phyloP scores from a whole-genome alignment of 495 filamentous ascomycete species.

The Aspergillus coremiiformis region DNA sequence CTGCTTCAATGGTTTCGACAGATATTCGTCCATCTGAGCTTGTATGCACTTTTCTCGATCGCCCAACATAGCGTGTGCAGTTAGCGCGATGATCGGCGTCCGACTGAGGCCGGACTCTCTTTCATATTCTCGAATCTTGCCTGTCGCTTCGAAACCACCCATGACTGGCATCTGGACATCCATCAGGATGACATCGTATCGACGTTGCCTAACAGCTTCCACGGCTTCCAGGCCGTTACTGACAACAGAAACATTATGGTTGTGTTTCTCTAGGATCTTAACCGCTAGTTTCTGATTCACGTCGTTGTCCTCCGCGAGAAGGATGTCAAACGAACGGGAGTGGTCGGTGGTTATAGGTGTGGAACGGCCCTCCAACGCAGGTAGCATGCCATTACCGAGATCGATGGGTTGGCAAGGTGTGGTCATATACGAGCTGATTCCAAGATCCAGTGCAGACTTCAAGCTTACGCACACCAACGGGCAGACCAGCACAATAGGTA shows the following conservation, averaged over 20 bases:
- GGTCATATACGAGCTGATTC: constrained; percentile 98
- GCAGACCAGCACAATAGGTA: constrained; percentile 88
- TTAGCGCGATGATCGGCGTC: constrained; percentile 94
- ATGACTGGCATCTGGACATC: constrained; percentile 99
- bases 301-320: constrained; percentile 94
- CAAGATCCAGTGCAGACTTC: constrained; percentile 90
- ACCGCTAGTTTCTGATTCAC: constrained; percentile 96
- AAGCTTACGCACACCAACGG: constrained; percentile 87
- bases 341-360: constrained; percentile 89
- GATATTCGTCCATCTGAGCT: constrained; percentile 98
- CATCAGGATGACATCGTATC: constrained; percentile 97
- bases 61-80: constrained; percentile 98
- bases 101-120: constrained; percentile 63
- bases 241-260: constrained; percentile 93
- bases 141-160: constrained; percentile 97
- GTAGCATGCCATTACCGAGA: constrained; percentile 95
- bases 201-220: constrained; percentile 78
- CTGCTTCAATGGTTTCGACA: constrained; percentile 96
- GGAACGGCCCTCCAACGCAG: constrained; percentile 90
- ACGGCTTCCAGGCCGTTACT: constrained; percentile 91
- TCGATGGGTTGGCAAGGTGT: constrained; percentile 93
- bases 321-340: constrained; percentile 90
- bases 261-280: constrained; percentile 96
- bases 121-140: constrained; percentile 94
- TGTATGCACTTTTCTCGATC: constrained; percentile 98